phyloP scores from a whole-genome alignment of 2,329 filamentous ascomycete genomes.

The Sclerotinia subarctica region DNA sequence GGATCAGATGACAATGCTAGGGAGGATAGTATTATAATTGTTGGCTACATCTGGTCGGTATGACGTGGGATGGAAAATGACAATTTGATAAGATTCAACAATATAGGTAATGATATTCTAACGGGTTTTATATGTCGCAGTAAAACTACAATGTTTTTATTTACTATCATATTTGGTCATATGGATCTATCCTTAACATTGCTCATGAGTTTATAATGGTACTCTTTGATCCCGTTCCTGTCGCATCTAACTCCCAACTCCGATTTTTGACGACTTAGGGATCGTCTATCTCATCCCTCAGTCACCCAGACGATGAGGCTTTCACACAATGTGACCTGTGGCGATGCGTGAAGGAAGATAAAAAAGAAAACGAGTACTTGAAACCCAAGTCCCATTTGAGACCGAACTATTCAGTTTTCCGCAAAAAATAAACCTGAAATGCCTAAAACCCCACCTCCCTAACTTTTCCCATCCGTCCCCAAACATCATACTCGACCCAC shows the following conservation, averaged over 20 bases:
- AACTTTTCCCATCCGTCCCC: constrained; percentile 34
- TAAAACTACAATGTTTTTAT: not conserved
- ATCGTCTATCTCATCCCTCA: not conserved
- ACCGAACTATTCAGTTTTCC: not conserved
- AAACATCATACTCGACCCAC: constrained; percentile 84
- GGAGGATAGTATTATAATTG: not conserved
- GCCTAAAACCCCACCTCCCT: constrained; percentile 35
- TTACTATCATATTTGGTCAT: not conserved
- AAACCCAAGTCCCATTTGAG: not conserved
- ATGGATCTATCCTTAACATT: not conserved
- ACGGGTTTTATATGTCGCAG: not conserved
- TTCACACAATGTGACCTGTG: not conserved
- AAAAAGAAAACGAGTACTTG: not conserved
- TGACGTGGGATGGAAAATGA: not conserved
- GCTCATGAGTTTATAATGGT: not conserved
- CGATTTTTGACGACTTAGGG: not conserved
- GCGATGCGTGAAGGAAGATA: not conserved
- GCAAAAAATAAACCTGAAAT: constrained; percentile 27
- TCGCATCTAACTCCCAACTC: not conserved
- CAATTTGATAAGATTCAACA: not conserved
- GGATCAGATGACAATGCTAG: not conserved
- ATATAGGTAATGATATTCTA: not conserved
- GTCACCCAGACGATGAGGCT: no score
- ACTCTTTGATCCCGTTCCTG: not conserved
- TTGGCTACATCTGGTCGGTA: no score